These are phyloP conservation scores for Setaria italica DNA, from an alignment of 202 grass and related monocot genomes.

Conservation along the genomic window DNA sequence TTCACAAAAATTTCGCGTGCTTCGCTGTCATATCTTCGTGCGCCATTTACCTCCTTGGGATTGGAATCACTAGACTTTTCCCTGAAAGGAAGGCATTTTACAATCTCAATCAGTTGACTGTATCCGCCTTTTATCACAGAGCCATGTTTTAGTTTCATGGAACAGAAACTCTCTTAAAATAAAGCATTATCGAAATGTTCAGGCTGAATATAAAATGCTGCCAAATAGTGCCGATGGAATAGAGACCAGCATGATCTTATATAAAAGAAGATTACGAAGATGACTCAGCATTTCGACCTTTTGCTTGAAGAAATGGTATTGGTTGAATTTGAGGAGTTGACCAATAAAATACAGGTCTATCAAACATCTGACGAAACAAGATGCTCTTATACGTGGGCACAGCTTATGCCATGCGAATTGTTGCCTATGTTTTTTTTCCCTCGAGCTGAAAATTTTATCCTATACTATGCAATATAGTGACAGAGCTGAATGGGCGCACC, in stretches of 20 bases:
- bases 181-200: not conserved
- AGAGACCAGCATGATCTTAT: not conserved
- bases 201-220: not conserved
- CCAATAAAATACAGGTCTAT: not conserved
- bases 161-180: not conserved
- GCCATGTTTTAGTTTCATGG: not conserved
- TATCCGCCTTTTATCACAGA: not conserved
- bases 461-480: not conserved
- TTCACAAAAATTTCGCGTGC: not conserved
- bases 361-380: not conserved
- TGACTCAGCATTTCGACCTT: not conserved
- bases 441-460: not conserved
- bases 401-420: not conserved
- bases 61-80: not conserved
- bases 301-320: not conserved
- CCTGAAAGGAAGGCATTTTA: not conserved
- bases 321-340: slow-evolving; percentile 1
- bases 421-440: not conserved
- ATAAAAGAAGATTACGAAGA: not conserved
- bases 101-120: not conserved
- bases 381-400: not conserved
- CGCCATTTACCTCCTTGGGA: not conserved
- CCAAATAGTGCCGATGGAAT: not conserved
- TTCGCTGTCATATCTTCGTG: slow-evolving; percentile 29
- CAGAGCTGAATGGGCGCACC: too few species aligned